Base-by-base conservation (phyloP, 2,329 filamentous ascomycete species). In the Talaromyces sp. region DNA sequence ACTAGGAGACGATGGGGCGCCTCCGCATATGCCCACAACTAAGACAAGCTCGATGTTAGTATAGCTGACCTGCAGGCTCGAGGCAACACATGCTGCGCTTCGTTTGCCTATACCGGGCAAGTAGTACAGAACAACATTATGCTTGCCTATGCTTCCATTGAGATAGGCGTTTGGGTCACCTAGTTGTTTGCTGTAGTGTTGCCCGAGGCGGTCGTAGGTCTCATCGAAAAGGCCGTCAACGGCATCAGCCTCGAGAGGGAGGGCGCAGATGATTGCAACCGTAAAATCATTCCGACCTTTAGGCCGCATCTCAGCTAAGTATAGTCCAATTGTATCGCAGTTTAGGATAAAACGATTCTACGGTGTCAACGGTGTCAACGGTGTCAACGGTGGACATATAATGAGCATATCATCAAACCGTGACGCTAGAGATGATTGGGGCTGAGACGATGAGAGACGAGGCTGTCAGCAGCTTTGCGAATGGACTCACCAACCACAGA, bases 201-300 rank as follows among this genome's bases (percentile, higher is more conserved):
- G 6, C 2, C 35, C 45, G 3, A 50, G 17, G 4, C 39, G 9
- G 22, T 64, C 35, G 35, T 60, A 64, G 19, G 11, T 13, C 11
- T 60, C 45, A 22, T 64, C 62, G 13, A 49, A 60, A 8, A 54
- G 22, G 4, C 4, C n/a, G 41, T 33, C 31, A n/a, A 60, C 62
- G 8, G 62, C 54, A 13, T 64, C 56, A n/a, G 62, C 45, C 35
- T 64, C 62, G 31, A 50, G 62, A 19, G 62, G 35, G 5, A 64
- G 45, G 1, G 62, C 52, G 35, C 52, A 58, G 13, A 63, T 47
- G 25, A 63, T 22, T 45, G 43, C 43, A 11, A 60, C 33, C 31
- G 33, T 22, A 33, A 64, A 64, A 9, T 59, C 54, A 13, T 31
- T 37, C n/a, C 61, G 33, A n/a, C 25, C 27, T 45, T 9, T 35